Conservation (phyloP, 805 yeast genomes). For the Zygosaccharomyces rouxii region DNA sequence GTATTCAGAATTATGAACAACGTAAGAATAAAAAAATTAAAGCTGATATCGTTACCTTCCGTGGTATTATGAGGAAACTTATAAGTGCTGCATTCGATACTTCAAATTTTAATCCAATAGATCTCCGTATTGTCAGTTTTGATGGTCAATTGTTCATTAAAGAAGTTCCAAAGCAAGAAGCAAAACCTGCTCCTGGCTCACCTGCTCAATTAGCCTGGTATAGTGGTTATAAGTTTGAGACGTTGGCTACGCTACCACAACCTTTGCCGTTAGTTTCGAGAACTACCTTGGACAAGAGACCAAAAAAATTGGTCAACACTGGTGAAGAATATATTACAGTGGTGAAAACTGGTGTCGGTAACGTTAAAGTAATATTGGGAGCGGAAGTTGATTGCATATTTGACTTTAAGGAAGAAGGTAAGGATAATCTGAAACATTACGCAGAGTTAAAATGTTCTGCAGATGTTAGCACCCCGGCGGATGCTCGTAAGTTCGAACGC, state of each 20-base stretch:
- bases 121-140: conserved; percentile 58
- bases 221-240: conserved; percentile 84
- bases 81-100: conserved; percentile 52
- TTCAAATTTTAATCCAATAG: conserved; percentile 47
- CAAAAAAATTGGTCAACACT: conserved; percentile 56
- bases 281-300: conserved; percentile 60
- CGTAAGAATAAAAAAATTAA: conserved; percentile 41
- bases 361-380: conserved; percentile 60
- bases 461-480: conserved; percentile 50
- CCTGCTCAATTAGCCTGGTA: conserved; percentile 44
- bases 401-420: conserved; percentile 55
- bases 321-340: conserved; percentile 75
- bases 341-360: conserved; percentile 83
- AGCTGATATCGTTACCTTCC: conserved; percentile 69
- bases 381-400: conserved; percentile 92
- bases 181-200: conserved; percentile 25
- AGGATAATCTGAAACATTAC: conserved; percentile 63
- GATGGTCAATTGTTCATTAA: conserved; percentile 74
- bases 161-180: conserved; percentile 34
- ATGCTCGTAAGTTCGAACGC: conserved; percentile 63
- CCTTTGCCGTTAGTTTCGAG: conserved; percentile 74
- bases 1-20: conserved; percentile 55
- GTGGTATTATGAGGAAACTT: conserved; percentile 74
- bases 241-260: conserved; percentile 63
- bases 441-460: conserved; percentile 77